Conservation (phyloP, 169 alveolate genomes). For the Cryptosporidium canis region DNA sequence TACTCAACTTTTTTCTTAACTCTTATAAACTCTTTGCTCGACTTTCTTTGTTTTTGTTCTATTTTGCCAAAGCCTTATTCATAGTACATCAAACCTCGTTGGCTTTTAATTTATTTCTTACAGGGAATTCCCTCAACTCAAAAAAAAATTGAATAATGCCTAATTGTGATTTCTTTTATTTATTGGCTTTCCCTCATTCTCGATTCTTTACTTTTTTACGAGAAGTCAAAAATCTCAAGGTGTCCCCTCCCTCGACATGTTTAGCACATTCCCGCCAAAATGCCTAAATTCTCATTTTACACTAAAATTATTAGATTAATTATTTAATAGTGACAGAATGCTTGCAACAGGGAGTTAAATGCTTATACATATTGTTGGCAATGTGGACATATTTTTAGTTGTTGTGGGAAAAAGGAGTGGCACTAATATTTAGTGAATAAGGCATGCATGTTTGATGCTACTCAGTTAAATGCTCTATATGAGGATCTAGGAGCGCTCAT, state of each 20-base stretch:
- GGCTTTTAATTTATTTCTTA: neutral
- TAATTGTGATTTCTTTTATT: neutral
- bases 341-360: neutral
- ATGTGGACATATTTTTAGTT: neutral
- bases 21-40: neutral
- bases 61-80: neutral
- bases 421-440: no score
- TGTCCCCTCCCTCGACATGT: constrained; percentile 45
- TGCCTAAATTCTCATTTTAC: neutral
- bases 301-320: neutral
- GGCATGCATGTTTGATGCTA: no score
- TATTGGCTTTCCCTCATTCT: constrained; percentile 3
- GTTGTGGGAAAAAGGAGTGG: no score
- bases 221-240: constrained; percentile 23
- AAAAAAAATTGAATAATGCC: neutral
- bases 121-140: neutral
- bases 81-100: neutral
- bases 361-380: neutral
- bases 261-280: neutral
- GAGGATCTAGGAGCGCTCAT: no score
- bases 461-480: no score
- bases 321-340: neutral
- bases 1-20: neutral
- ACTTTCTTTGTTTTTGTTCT: neutral
- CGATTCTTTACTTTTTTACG: constrained; percentile 30